These are phyloP conservation scores for Leucocoprinus sp. DNA, from an alignment of 768 basidiomycete genomes.

Conservation along the genomic window DNA sequence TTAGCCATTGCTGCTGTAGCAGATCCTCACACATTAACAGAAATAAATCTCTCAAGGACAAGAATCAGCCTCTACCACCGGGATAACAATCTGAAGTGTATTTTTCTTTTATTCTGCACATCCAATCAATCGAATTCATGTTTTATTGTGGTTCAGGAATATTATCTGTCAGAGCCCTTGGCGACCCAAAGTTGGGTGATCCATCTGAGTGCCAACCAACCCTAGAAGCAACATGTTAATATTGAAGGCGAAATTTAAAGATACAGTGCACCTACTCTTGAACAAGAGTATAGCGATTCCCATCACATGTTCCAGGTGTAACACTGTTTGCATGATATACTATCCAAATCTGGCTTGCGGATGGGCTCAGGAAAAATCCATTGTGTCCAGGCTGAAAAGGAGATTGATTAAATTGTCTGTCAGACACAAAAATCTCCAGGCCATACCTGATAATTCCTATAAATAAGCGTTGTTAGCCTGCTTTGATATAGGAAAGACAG, in stretches of 20 bases:
- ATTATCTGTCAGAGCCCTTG: background rate
- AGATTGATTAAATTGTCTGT: background rate
- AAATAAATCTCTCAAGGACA: too few species aligned
- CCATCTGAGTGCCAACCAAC: background rate
- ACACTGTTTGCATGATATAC: slow-evolving; percentile 12
- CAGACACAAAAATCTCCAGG: background rate
- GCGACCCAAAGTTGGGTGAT: background rate
- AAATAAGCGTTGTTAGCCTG: background rate
- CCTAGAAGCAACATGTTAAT: background rate
- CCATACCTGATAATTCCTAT: background rate
- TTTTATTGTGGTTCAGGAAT: background rate
- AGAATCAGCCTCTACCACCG: too few species aligned
- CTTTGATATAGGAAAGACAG: background rate
- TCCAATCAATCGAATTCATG: too few species aligned
- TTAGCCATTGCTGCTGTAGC: too few species aligned
- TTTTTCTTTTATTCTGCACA: too few species aligned
- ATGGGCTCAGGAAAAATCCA: slow-evolving; percentile 26
- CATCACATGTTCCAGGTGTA: slow-evolving; percentile 20
- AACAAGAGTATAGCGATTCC: slow-evolving; percentile 19
- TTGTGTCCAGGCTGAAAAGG: slow-evolving; percentile 26
- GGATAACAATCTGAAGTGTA: too few species aligned
- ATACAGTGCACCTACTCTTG: slow-evolving; percentile 14
- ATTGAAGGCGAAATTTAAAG: too few species aligned
- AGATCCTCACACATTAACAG: too few species aligned
- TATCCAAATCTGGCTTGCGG: slow-evolving; percentile 18